Evolutionary conservation across 106 monocot genomes (phyloP), one percentile per base, ranked within the genome.

Genomic region (Iris macrosiphon): DNA sequence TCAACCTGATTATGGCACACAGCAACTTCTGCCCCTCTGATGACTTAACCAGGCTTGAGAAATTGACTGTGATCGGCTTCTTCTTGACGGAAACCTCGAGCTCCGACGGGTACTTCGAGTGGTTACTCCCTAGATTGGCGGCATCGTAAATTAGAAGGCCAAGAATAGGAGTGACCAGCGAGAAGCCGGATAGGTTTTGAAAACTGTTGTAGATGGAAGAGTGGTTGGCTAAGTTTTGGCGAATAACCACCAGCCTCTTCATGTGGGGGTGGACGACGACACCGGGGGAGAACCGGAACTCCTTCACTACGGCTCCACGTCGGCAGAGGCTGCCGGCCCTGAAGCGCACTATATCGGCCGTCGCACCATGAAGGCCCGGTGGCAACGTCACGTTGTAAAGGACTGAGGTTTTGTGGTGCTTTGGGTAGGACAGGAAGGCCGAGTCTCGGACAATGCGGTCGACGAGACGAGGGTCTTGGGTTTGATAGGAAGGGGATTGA

Each of bases 71-170:
- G 14, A 87, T 71, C 30, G 81, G 74, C 1, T 45, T 66, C 44
- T 31, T 48, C 19, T 69, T 49, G 3, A 68, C 67, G 7, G 49
- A 10, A 13, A 81, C 25, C 7, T 57, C 31, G 18, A 77, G 47
- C 29, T 52, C 28, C 1, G 52, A 19, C 17, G 48, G 33, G 8
- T 41, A 26, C 32, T 8, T 20, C 2, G 47, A 14, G 0, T 31
- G 24, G 25, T 44, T 49, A 16, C 18, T 40, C 29, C 31, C 34
- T 20, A 51, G 3, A n/a, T 19, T 19, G 0, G 71, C 23, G 0
- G 70, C 72, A 35, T 61, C 33, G 70, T 86, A 87, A 49, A 78
- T 56, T 9, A 66, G 59, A 28, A 87, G 73, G 54, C 77, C 77
- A 18, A 81, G 43, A 18, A 78, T 74, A 2, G 86, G 77, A 23